Conservation (phyloP, 1,284 basidiomycete genomes). For the Papiliotrema fonsecae region DNA sequence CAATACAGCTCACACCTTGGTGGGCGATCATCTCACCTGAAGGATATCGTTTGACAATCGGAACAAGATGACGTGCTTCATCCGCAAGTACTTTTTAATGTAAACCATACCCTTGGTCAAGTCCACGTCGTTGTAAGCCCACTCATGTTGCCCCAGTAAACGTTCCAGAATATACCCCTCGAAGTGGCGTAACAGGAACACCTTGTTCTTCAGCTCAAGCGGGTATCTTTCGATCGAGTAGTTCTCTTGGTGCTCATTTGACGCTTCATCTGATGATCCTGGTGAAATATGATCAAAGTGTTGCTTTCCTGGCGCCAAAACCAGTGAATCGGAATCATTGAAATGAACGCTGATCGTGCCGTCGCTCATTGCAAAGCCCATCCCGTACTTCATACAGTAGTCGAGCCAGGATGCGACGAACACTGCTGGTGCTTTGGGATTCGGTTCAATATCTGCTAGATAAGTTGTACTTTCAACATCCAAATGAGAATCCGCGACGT, state of each 20-base stretch:
- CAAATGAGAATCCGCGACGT: slow-evolving; percentile 12
- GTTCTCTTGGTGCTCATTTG: slow-evolving; percentile 37
- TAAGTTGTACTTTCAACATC: background rate
- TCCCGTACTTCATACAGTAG: slow-evolving; percentile 97
- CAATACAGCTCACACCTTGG: background rate
- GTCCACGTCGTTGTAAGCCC: slow-evolving; percentile 67
- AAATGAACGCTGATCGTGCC: slow-evolving; percentile 93
- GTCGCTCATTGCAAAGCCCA: slow-evolving; percentile 94
- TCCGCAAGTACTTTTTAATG: slow-evolving; percentile 89
- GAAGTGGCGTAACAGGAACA: slow-evolving; percentile 86
- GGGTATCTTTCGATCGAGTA: slow-evolving; percentile 38
- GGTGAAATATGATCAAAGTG: slow-evolving; percentile 72
- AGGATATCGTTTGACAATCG: slow-evolving; percentile 88
- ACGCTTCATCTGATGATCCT: slow-evolving; percentile 20
- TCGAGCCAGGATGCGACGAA: slow-evolving; percentile 98
- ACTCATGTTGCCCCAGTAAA: slow-evolving; percentile 73
- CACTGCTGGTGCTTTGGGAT: slow-evolving; percentile 64
- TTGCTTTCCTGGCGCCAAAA: slow-evolving; percentile 74
- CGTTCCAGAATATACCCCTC: slow-evolving; percentile 86
- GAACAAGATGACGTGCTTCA: slow-evolving; percentile 96
- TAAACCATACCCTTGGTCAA: slow-evolving; percentile 82
- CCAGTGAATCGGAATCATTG: slow-evolving; percentile 84
- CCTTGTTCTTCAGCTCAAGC: slow-evolving; percentile 71
- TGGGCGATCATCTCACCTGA: slow-evolving; percentile 58
- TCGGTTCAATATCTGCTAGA: slow-evolving; percentile 24